phyloP scores from a whole-genome alignment of 306 rosid genomes.

The Vicia sativa region DNA sequence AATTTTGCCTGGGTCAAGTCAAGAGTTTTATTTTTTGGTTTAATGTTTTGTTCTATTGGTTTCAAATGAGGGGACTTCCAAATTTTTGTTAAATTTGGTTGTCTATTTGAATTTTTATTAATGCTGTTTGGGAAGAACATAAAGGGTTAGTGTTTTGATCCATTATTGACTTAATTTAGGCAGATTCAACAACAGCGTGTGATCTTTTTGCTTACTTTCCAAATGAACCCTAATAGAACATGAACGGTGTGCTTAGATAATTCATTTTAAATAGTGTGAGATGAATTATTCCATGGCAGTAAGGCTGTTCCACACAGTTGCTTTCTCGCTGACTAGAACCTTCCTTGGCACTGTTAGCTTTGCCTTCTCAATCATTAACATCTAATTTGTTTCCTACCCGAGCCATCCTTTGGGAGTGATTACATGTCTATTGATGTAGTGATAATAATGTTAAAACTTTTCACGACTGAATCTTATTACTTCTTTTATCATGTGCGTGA shows the following conservation, averaged over 20 bases:
- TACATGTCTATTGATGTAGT: not conserved
- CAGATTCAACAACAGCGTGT: not conserved
- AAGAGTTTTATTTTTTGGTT: not conserved
- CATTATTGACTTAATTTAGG: constrained; percentile 5
- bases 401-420: not conserved
- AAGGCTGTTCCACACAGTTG: not conserved
- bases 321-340: not conserved
- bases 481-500: not conserved
- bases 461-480: not conserved
- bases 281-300: not conserved
- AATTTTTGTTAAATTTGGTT: not conserved
- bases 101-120: not conserved
- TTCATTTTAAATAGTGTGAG: not conserved
- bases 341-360: too few species aligned
- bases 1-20: constrained; percentile 28
- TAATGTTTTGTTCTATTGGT: not conserved
- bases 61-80: not conserved
- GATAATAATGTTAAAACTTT: not conserved
- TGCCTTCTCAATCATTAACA: too few species aligned
- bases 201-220: too few species aligned
- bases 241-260: constrained; percentile 14
- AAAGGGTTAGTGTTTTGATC: constrained; percentile 17
- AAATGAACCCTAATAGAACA: too few species aligned
- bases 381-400: not conserved
- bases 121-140: not conserved